Evolutionary conservation across 2,329 filamentous ascomycete species (phyloP), one percentile per base, ranked within the genome.

Genomic region (Teratosphaeria zuluensis): DNA sequence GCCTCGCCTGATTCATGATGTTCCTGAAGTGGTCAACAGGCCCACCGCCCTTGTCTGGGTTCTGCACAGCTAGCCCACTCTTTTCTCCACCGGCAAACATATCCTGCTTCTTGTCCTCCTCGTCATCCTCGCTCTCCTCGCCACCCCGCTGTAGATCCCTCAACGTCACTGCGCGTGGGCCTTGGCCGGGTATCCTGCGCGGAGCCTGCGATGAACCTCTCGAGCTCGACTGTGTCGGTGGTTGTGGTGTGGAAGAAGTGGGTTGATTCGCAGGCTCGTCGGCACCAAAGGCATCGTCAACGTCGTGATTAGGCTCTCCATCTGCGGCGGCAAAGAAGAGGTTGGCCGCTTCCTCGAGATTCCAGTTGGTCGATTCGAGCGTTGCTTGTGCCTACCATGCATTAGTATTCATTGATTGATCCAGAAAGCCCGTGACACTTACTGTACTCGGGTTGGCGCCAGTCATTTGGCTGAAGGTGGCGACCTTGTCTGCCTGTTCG

Each of bases 51-150:
- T 82, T 78, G 67, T 81, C 80, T 1, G 84, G 84, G 66, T 86
- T 84, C 69, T 86, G 82, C 58, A 87, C 84, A 6, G 84, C 84
- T 30, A 87, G 74, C n/a, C 83, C 84, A 32, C 89, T 92, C 79
- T 94, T 94, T 75, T 92, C 90, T 35, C 90, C 90, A 56, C 90
- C 90, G 21, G 90, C 87, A 72, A 92, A 94, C 62, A 92, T 77
- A 68, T 94, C 88, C 59, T 78, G 77, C 30, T 84, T 80, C 38
- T 82, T 78, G 31, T 85, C 82, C 1, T 86, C 79, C 1, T 81
- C 76, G 16, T 85, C 81, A 3, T 82, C 80, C n/a, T 86, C 81
- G 56, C 84, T 81, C 19, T 86, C 82, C 56, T 84, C 81, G 5
- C 81, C 79, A 16, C 85, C 81, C 1, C 80, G 75, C 54, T 70